Conservation (phyloP, 2,329 filamentous ascomycete genomes). For the Fusarium agapanthi region DNA sequence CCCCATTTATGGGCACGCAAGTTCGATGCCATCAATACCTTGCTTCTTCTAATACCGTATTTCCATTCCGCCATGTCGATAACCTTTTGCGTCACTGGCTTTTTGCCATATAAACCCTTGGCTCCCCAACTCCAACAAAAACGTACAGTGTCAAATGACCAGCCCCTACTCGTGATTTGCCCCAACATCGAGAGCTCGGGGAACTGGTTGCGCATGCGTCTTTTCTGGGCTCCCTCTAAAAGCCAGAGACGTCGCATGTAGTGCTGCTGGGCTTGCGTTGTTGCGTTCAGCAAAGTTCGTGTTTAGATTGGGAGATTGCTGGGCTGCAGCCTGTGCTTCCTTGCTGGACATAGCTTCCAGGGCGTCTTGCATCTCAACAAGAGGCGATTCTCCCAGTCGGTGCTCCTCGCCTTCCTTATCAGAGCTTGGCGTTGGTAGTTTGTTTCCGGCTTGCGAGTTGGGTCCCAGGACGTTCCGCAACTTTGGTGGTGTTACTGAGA, state of each 20-base stretch:
- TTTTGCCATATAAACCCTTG: constrained; percentile 35
- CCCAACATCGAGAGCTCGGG: constrained; percentile 46
- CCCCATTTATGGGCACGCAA: background rate
- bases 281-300: constrained; percentile 7
- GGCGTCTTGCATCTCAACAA: constrained; percentile 43
- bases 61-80: constrained; percentile 35
- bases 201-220: constrained; percentile 47
- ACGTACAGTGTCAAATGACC: constrained; percentile 16
- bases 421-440: constrained; percentile 34
- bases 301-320: constrained; percentile 21
- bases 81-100: constrained; percentile 23
- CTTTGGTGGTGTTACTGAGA: constrained; percentile 62
- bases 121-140: constrained; percentile 41
- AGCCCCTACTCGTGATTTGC: constrained; percentile 41
- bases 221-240: constrained; percentile 72
- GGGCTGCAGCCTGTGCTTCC: background rate
- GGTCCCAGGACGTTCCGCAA: constrained; percentile 46
- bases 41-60: constrained; percentile 22
- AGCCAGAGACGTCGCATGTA: constrained; percentile 59
- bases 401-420: constrained; percentile 29
- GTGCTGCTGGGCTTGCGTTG: constrained; percentile 45
- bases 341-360: constrained; percentile 12
- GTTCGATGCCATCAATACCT: background rate
- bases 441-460: constrained; percentile 32
- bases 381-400: constrained; percentile 14